Evolutionary conservation across 2,329 filamentous ascomycete genomes (phyloP).

Genomic region (Calonectria honghensis): DNA sequence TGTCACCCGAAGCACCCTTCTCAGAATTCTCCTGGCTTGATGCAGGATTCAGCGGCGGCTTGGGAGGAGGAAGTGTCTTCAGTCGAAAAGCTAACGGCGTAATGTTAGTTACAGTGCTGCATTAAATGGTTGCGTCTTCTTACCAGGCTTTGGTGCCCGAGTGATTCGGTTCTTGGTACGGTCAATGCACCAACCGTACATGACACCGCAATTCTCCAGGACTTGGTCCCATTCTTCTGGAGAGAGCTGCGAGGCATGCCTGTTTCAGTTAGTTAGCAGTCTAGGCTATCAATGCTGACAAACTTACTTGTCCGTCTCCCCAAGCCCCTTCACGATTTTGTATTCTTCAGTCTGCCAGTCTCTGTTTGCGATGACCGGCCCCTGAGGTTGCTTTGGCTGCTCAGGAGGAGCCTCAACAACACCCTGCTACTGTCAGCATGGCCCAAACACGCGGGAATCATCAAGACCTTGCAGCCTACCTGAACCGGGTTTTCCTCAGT

Average conservation of each 20-base stretch:
- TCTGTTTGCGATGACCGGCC: not conserved
- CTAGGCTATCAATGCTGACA: not conserved
- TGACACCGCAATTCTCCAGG: constrained; percentile 7
- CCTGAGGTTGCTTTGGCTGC: not conserved
- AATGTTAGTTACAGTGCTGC: not conserved
- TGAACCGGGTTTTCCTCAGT: not conserved
- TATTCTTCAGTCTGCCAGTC: not conserved
- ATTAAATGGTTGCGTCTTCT: too few relatives aligned
- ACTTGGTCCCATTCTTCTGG: constrained; percentile 4
- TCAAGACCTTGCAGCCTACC: not conserved
- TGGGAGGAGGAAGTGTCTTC: not conserved
- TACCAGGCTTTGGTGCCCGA: constrained; percentile 10
- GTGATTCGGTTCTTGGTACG: constrained; percentile 13
- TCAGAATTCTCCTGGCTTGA: not conserved
- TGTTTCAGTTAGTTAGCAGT: not conserved
- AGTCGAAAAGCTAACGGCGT: not conserved
- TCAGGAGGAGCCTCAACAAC: not conserved
- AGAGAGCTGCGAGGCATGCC: not conserved
- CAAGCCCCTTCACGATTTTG: not conserved
- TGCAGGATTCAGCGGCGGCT: not conserved
- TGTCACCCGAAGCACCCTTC: not conserved
- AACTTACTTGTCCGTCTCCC: not conserved
- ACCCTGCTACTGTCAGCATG: not conserved
- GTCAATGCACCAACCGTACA: constrained; percentile 18
- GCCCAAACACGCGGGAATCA: not conserved